Conservation (phyloP, 2,329 filamentous ascomycete genomes). For the Cladosporium velox region DNA sequence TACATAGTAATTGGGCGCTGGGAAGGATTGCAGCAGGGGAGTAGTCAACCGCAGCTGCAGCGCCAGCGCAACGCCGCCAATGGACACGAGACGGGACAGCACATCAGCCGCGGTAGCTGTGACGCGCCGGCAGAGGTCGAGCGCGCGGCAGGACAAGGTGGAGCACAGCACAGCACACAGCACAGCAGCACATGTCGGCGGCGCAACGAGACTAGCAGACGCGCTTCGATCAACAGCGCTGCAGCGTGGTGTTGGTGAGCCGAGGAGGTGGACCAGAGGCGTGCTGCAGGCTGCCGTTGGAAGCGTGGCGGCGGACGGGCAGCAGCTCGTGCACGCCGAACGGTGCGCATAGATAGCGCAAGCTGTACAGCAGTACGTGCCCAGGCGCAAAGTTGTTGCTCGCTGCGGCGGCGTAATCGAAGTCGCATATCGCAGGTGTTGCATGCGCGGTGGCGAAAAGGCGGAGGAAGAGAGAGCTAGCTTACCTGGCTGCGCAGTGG, state of each 20-base stretch:
- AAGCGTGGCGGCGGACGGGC: conserved; percentile 16
- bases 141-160: conserved; percentile 8
- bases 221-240: not conserved
- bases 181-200: conserved; percentile 4
- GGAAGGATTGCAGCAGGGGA: conserved; percentile 26
- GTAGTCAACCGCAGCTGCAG: conserved; percentile 28
- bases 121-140: conserved; percentile 16
- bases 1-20: conserved; percentile 33
- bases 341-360: not conserved
- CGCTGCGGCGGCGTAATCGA: not conserved
- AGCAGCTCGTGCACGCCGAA: conserved; percentile 2
- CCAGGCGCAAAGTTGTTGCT: conserved; percentile 1
- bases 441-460: conserved; percentile 8
- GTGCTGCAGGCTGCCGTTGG: conserved; percentile 19
- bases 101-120: conserved; percentile 21
- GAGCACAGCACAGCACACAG: conserved; percentile 3
- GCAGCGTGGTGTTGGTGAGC: conserved; percentile 11
- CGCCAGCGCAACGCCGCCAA: conserved; percentile 34
- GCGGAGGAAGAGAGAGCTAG: not conserved
- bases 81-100: conserved; percentile 25
- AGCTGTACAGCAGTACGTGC: conserved; percentile 7
- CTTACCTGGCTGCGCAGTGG: conserved; percentile 17
- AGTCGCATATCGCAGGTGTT: conserved; percentile 6
- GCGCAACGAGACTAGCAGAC: conserved; percentile 4
- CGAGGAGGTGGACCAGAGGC: conserved; percentile 15